Evolutionary conservation across 805 yeast species (phyloP).

Genomic region (Nakazawaea ishiwadae): DNA sequence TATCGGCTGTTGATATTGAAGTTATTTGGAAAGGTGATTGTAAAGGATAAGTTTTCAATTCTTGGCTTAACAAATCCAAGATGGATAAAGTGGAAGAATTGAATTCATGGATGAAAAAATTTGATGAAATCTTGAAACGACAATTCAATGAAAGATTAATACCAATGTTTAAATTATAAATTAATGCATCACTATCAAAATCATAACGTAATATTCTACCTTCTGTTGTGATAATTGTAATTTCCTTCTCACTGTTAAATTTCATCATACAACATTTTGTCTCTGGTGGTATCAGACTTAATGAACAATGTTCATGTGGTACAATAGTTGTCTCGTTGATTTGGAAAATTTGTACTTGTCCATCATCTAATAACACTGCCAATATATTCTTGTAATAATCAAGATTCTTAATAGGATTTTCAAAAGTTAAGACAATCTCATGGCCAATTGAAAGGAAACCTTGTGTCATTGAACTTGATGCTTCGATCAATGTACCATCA

Average conservation of each 20-base stretch:
- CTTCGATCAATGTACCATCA: background rate
- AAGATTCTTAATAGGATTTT: background rate
- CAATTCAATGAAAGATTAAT: background rate
- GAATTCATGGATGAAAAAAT: constrained; percentile 3
- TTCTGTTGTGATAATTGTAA: constrained; percentile 2
- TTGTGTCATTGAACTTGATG: background rate
- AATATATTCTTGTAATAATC: background rate
- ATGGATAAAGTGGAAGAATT: constrained; percentile 3
- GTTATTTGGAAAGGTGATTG: constrained; percentile 1
- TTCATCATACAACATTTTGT: background rate
- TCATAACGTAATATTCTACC: constrained; percentile 7
- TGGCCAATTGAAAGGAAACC: background rate
- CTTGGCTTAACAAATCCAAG: constrained; percentile 1
- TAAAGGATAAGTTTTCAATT: background rate
- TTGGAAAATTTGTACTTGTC: constrained; percentile 1
- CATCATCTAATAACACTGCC: constrained; percentile 2
- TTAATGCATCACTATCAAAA: background rate
- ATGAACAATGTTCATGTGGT: background rate
- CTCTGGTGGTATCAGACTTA: constrained; percentile 2
- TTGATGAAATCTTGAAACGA: background rate
- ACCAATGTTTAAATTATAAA: constrained; percentile 2
- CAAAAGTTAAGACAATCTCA: background rate
- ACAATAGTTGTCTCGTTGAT: background rate
- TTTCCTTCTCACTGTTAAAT: background rate
- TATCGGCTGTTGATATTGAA: background rate